These are phyloP conservation scores for Orbilia oligospora DNA, from an alignment of 2,329 filamentous ascomycete genomes.

Conservation along the genomic window DNA sequence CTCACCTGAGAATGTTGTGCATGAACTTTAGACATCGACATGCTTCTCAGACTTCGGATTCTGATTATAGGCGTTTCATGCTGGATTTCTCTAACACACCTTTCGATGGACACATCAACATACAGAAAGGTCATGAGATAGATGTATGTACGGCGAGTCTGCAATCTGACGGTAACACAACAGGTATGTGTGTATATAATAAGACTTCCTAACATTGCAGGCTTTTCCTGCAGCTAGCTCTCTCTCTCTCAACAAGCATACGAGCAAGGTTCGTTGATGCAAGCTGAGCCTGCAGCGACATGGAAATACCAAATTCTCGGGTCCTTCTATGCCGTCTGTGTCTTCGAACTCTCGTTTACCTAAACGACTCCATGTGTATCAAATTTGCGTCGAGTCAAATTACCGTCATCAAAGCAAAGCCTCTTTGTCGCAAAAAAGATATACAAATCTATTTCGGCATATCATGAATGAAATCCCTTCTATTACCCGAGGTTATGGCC, in stretches of 20 bases:
- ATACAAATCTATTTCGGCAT: slow-evolving; percentile 10
- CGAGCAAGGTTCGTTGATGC: slow-evolving; percentile 47
- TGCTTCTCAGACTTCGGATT: slow-evolving; percentile 7
- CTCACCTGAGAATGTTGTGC: slow-evolving; percentile 51
- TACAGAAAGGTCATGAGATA: slow-evolving; percentile 51
- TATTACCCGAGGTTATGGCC: slow-evolving; percentile 48
- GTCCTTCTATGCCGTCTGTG: slow-evolving; percentile 34
- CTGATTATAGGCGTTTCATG: slow-evolving; percentile 43
- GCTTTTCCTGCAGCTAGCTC: slow-evolving; percentile 26
- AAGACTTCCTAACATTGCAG: slow-evolving; percentile 30
- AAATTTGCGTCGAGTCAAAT: slow-evolving; percentile 34
- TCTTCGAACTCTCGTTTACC: slow-evolving; percentile 25
- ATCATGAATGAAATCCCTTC: slow-evolving; percentile 18
- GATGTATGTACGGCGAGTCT: slow-evolving; percentile 25
- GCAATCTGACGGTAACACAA: slow-evolving; percentile 53
- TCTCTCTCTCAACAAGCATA: slow-evolving; percentile 24
- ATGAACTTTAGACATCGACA: slow-evolving; percentile 14
- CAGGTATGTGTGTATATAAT: slow-evolving; percentile 41
- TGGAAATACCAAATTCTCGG: slow-evolving; percentile 56
- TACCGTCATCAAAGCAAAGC: slow-evolving; percentile 31
- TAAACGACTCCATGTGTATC: slow-evolving; percentile 28
- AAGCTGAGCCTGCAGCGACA: slow-evolving; percentile 34
- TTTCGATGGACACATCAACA: slow-evolving; percentile 31
- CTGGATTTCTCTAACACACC: slow-evolving; percentile 21
- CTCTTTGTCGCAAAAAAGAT: slow-evolving; percentile 13